Base-by-base conservation (phyloP, 2,329 filamentous ascomycete genomes). In the Pseudogymnoascus sp. region DNA sequence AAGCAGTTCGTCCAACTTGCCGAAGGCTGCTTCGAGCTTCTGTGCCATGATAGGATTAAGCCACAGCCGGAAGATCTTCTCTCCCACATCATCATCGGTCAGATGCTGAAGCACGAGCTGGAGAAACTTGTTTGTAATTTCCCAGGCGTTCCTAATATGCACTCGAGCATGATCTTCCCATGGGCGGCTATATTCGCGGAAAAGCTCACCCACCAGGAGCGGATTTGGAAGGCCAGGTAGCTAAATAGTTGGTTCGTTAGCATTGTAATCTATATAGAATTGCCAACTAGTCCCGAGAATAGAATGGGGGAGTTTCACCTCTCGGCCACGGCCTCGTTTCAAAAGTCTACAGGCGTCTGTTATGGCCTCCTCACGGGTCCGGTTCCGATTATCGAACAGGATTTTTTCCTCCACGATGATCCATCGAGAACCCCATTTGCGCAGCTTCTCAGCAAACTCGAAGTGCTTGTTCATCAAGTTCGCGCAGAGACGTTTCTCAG, bases 141-240 rank as follows among this genome's bases (percentile, higher is more conserved):
- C 62, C 65, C 66, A 68, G 3, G 64, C 59, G 21, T 61, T 40
- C 17, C 65, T 40, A 37, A 68, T 65, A 23, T 68, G 64, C 53
- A 31, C 11, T 1, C 63, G 62, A 42, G 66, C 62, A 35, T 64
- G 46, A 0, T 11, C 26, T 50, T 62, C 65, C 65, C 65, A 68
- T 13, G 66, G 66, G n/a, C 63, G 56, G 21, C 64, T 68, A 59
- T 68, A 68, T 50, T 68, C 60, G 6, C 67, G 65, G 38, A 68
- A 68, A 15, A 67, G 62, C 35, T 64, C 66, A 63, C 67, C 64
- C 5, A 69, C 65, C 2, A 68, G 62, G 11, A 66, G 61, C 15
- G 65, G 65, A 44, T 67, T 67, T 26, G 66, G 66, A 4, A 56
- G 46, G 7, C 46, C 46, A 56, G 46, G 46, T 6, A 56, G 46